Percentiles rank a stretch among this genome's conserved stretches.
phyloP scores from a whole-genome alignment of 1,139 yeast genomes.

The Pichia sp. region DNA sequence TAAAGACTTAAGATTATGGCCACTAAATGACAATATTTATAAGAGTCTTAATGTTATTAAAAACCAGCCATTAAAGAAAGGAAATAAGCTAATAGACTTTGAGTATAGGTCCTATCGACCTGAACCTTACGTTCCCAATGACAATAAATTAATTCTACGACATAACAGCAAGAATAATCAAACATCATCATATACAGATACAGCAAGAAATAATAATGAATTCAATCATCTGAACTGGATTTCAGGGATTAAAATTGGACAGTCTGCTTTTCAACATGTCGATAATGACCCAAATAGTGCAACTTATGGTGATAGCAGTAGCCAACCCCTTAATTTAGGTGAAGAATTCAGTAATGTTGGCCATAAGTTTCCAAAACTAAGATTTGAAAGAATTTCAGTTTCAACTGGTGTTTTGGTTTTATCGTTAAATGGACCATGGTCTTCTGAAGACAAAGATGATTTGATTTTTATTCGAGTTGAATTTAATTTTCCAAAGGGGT shows the following conservation, averaged over 20 bases:
- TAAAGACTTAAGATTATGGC: slow-evolving; percentile 80
- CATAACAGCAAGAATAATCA: slow-evolving; percentile 13
- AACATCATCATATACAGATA: slow-evolving; percentile 3
- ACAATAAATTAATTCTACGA: slow-evolving; percentile 23
- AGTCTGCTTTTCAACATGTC: slow-evolving; percentile 27
- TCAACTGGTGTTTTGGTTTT: slow-evolving; percentile 75
- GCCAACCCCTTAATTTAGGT: slow-evolving; percentile 65
- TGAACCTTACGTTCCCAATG: slow-evolving; percentile 35
- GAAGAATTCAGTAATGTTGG: slow-evolving; percentile 91
- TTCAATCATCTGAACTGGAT: slow-evolving; percentile 82
- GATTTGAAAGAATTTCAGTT: slow-evolving; percentile 83
- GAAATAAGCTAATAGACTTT: slow-evolving; percentile 35
- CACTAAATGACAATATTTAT: slow-evolving; percentile 54
- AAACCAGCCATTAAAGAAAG: slow-evolving; percentile 29
- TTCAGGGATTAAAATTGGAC: slow-evolving; percentile 80
- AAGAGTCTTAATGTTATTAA: slow-evolving; percentile 49
- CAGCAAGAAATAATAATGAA: slow-evolving; percentile 18
- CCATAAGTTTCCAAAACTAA: slow-evolving; percentile 79
- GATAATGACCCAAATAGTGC: slow-evolving; percentile 26
- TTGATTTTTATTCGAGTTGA: slow-evolving; percentile 66
- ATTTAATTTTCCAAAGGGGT: slow-evolving; percentile 60
- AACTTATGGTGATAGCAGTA: slow-evolving; percentile 30
- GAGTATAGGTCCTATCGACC: slow-evolving; percentile 44
- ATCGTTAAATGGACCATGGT: slow-evolving; percentile 75
- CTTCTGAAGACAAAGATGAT: slow-evolving; percentile 41